A percentile compares a stretch with the other conserved stretches of the same genome.
These are phyloP conservation scores for Ophiostoma sp. DNA, from an alignment of 2,329 filamentous ascomycete genomes.

Conservation along the genomic window DNA sequence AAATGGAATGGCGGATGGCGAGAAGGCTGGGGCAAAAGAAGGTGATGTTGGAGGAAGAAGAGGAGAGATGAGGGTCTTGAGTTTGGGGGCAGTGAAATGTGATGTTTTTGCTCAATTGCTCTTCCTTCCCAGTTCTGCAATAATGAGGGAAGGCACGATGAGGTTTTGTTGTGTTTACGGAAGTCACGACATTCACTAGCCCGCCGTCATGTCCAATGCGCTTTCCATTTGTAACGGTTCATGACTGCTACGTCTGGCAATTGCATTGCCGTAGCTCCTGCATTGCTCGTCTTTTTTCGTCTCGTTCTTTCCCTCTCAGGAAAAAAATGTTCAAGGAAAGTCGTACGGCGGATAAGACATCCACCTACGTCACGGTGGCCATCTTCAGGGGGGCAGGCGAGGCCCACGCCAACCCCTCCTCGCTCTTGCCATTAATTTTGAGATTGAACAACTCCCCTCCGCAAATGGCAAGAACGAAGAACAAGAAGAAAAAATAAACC, in stretches of 20 bases:
- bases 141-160: background rate
- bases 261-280: background rate
- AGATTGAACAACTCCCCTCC: background rate
- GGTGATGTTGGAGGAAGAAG: background rate
- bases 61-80: background rate
- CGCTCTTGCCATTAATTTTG: background rate
- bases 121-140: background rate
- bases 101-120: background rate
- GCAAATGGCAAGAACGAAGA: background rate
- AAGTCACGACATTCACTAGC: background rate
- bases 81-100: background rate
- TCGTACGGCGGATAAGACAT: background rate
- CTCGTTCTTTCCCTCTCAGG: background rate
- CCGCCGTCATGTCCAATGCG: background rate
- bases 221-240: background rate
- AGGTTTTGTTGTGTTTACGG: background rate
- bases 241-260: background rate
- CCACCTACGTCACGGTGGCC: slow-evolving; percentile 6
- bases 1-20: background rate
- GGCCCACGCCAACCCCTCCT: background rate
- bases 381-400: background rate
- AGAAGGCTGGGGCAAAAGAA: background rate
- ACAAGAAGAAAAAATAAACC: background rate
- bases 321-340: background rate
- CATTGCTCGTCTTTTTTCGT: background rate